phyloP scores from a whole-genome alignment of 1,284 basidiomycete species.

The Tylopilus sp. region DNA sequence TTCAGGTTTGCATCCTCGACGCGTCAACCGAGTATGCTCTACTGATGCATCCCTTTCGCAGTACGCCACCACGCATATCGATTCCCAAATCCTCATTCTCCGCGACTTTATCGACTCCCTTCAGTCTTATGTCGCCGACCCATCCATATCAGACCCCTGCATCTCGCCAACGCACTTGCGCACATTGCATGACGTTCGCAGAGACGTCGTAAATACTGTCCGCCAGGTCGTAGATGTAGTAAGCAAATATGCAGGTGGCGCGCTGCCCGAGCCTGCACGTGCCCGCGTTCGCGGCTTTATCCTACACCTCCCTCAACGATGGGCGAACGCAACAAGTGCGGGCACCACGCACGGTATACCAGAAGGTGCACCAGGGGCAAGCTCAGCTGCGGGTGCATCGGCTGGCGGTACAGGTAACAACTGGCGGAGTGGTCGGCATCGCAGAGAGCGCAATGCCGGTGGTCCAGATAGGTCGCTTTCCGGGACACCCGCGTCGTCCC shows the following conservation, averaged over 20 bases:
- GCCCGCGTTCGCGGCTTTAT: constrained; percentile 77
- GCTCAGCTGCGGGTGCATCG: constrained; percentile 38
- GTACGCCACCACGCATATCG: constrained; percentile 87
- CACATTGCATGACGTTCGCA: constrained; percentile 69
- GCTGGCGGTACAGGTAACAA: constrained; percentile 31
- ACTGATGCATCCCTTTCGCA: constrained; percentile 30
- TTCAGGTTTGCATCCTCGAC: constrained; percentile 55
- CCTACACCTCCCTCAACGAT: constrained; percentile 75
- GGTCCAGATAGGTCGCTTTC: constrained; percentile 32
- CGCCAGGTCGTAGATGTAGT: constrained; percentile 88
- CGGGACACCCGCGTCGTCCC: constrained; percentile 30
- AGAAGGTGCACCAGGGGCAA: constrained; percentile 29
- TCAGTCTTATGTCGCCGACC: constrained; percentile 39
- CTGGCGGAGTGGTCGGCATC: constrained; percentile 23
- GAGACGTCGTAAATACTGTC: constrained; percentile 82
- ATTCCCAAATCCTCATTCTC: constrained; percentile 81
- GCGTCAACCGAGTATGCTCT: constrained; percentile 38
- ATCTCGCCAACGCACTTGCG: constrained; percentile 56
- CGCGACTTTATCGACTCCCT: constrained; percentile 77
- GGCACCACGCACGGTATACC: constrained; percentile 14
- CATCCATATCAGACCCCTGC: constrained; percentile 31
- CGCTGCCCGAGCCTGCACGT: constrained; percentile 82
- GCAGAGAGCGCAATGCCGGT: constrained; percentile 31
- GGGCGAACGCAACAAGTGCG: constrained; percentile 48
- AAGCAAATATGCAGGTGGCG: constrained; percentile 78